Base-by-base conservation (phyloP, 345 rosid species). In the Excoecaria cochinchinensis region DNA sequence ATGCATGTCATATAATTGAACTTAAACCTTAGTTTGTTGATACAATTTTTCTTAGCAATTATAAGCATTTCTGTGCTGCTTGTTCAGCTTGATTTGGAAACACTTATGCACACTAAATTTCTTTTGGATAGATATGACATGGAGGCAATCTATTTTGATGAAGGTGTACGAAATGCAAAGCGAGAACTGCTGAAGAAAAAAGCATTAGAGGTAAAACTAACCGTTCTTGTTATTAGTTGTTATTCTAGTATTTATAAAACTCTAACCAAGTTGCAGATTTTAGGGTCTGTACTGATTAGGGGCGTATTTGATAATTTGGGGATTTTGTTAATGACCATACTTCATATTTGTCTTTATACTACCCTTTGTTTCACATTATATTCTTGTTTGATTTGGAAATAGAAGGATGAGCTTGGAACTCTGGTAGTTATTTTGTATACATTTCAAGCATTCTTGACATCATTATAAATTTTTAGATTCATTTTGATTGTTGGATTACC, bases 81-180 rank as follows among this genome's bases (percentile, higher is more conserved):
- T 51, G 47, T 38, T 60, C 47, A 52, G 31, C 17, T 74, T 75
- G 31, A 42, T 68, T 62, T 59, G 36, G 72, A 74, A 74, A 25
- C 76, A 38, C 70, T 77, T 59, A 78, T 69, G 19, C 15, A 52
- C 21, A 36, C 25, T 75, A 51, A 77, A 46, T 70, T 75, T 71
- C 48, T 59, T 79, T 58, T 77, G 59, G 38, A 52, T 74, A 90
- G 97, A 72, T 92, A 92, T 57, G 90, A 90, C 51, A 71, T 4
- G 66, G 97, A 90, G 84, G 83, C 91, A 67, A 76, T 83, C 65
- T 90, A 90, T 85, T 92, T 89, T 57, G 95, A 92, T 70, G 92
- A 90, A 75, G 89, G 86, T 78, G 95, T 92, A 58, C 82, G 89
- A 82, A 84, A 84, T 79, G 88, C 85, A 48, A 92, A 86, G 78